phyloP scores from a whole-genome alignment of 371 early-diverging fungal genomes.

The Actinomucor elegans region DNA sequence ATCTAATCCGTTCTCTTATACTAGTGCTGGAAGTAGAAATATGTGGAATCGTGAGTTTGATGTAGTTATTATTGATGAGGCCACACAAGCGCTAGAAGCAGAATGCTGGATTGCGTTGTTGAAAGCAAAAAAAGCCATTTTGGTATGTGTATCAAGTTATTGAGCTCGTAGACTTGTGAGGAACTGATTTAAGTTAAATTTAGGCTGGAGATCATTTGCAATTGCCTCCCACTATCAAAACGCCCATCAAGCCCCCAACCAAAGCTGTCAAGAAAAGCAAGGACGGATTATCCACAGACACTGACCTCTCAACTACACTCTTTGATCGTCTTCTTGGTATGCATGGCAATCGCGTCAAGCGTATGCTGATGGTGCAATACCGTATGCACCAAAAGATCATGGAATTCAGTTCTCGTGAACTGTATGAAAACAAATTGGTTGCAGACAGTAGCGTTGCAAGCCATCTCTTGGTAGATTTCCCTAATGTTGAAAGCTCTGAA shows the following conservation, averaged over 20 bases:
- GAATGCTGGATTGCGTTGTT: constrained; percentile 92
- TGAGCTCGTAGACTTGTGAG: too few relatives aligned
- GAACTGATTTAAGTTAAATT: too few relatives aligned
- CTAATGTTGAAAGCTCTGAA: constrained; percentile 54
- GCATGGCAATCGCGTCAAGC: constrained; percentile 61
- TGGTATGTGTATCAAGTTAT: constrained; percentile 41
- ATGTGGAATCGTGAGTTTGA: constrained; percentile 76
- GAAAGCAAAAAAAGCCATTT: constrained; percentile 76
- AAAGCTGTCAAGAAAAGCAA: constrained; percentile 16
- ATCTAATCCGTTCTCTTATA: too few relatives aligned
- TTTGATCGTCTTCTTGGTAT: constrained; percentile 72
- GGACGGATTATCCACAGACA: constrained; percentile 23
- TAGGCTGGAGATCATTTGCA: constrained; percentile 95
- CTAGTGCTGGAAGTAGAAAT: constrained; percentile 56
- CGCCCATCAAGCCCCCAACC: constrained; percentile 18
- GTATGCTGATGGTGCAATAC: constrained; percentile 82
- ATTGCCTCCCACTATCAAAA: constrained; percentile 83
- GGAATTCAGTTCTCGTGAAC: constrained; percentile 67
- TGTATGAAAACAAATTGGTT: constrained; percentile 65
- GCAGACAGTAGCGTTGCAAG: constrained; percentile 68
- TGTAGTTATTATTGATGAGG: constrained; percentile 93
- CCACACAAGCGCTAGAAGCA: constrained; percentile 84
- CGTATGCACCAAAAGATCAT: constrained; percentile 88
- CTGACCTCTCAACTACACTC: constrained; percentile 48
- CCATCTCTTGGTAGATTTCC: constrained; percentile 68